Evolutionary conservation across 1,284 basidiomycete species (phyloP).

Genomic region (Blastosporella zonata): DNA sequence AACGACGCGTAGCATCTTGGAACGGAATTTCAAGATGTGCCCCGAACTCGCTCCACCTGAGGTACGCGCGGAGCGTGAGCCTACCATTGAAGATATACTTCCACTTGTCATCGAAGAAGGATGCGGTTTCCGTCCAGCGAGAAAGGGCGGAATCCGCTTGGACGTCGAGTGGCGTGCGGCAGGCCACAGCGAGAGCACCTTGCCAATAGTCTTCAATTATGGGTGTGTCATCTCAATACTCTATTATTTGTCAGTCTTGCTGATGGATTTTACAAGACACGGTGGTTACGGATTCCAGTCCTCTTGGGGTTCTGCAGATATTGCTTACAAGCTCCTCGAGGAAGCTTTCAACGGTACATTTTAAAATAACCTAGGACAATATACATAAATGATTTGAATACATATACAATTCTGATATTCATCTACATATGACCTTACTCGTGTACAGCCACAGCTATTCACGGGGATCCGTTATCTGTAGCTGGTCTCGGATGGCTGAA

Average conservation of each 20-base stretch:
- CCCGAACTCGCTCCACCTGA: constrained; percentile 69
- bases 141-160: constrained; percentile 67
- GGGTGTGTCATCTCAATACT: constrained; percentile 49
- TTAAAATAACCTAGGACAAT: background rate
- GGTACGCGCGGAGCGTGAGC: constrained; percentile 43
- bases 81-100: constrained; percentile 57
- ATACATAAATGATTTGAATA: no score
- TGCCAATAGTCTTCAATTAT: constrained; percentile 55
- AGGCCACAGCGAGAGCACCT: constrained; percentile 26
- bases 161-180: constrained; percentile 50
- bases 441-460: no score
- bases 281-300: constrained; percentile 69
- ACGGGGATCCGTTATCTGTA: no score
- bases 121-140: constrained; percentile 69
- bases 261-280: constrained; percentile 34
- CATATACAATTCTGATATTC: no score
- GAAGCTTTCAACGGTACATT: constrained; percentile 30
- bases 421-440: no score
- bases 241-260: constrained; percentile 4
- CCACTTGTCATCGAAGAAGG: constrained; percentile 65
- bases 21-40: constrained; percentile 52
- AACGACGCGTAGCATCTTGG: constrained; percentile 59
- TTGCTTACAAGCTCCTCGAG: constrained; percentile 54
- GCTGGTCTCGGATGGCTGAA: no score
- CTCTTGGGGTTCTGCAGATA: constrained; percentile 70